Evolutionary conservation across 129 eudicot genomes (phyloP).

Genomic region (Flaveria trinervia): DNA sequence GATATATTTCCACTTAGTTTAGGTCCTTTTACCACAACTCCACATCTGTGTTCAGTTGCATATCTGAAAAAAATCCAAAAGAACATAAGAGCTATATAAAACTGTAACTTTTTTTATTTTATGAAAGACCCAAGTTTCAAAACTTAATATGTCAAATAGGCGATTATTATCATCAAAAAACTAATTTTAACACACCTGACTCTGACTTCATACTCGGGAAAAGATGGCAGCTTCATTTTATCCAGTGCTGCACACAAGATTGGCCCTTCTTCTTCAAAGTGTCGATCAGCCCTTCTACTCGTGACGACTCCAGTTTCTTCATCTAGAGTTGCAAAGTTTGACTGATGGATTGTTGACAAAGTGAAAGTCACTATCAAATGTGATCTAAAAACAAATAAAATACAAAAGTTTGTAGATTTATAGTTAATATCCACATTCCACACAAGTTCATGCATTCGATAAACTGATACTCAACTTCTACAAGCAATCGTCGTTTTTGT

Average conservation of each 20-base stretch:
- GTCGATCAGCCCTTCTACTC: conserved; percentile 96
- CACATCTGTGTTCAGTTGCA: conserved; percentile 99
- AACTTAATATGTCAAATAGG: neutral
- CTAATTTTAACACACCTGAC: conserved; percentile 63
- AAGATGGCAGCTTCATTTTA: conserved; percentile 84
- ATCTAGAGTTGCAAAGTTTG: conserved; percentile 93
- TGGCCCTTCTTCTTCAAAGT: conserved; percentile 98
- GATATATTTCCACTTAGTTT: conserved; percentile 93
- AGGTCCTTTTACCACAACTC: conserved; percentile 96
- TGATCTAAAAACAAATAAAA: conserved; percentile 23
- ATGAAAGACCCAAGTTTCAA: neutral
- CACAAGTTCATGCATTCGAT: neutral
- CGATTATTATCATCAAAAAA: conserved; percentile 1
- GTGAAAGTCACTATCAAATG: neutral
- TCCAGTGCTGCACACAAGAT: conserved; percentile 93
- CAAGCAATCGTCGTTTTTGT: neutral
- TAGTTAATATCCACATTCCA: conserved; percentile 4
- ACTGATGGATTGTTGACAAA: conserved; percentile 43
- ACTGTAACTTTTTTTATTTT: neutral
- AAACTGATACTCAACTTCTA: neutral
- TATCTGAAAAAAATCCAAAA: conserved; percentile 55
- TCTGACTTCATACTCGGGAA: conserved; percentile 87
- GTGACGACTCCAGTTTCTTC: conserved; percentile 82
- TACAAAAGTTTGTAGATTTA: conserved; percentile 1
- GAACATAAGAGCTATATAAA: conserved; percentile 4